Percentiles rank a stretch among this genome's conserved stretches.
Conservation (phyloP, 2,329 filamentous ascomycete genomes). For the Tympanopsis confertula region DNA sequence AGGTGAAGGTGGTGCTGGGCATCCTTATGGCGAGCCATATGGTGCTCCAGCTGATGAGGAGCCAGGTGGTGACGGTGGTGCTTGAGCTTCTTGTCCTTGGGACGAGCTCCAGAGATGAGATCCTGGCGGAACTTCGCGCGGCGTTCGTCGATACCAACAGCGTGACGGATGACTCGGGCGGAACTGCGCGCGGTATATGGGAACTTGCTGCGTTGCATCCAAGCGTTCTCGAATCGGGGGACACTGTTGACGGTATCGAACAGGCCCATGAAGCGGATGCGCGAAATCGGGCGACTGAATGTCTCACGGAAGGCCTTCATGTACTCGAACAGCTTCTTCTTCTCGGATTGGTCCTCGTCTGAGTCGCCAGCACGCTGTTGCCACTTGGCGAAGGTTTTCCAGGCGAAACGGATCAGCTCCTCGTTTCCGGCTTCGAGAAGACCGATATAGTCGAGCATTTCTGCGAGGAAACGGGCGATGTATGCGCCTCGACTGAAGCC, state of each 20-base stretch:
- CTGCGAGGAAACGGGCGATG: constrained; percentile 37
- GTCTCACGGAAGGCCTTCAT: constrained; percentile 32
- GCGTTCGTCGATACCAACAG: constrained; percentile 38
- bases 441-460: constrained; percentile 36
- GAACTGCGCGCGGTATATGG: constrained; percentile 24
- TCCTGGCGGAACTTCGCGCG: constrained; percentile 53
- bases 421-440: constrained; percentile 38
- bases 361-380: constrained; percentile 10
- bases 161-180: constrained; percentile 34
- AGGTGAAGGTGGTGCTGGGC: not conserved
- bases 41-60: too few species aligned
- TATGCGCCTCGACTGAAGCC: constrained; percentile 40
- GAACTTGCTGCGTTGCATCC: constrained; percentile 25
- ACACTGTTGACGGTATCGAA: constrained; percentile 43
- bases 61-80: not conserved
- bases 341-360: constrained; percentile 10
- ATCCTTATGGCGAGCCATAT: too few species aligned
- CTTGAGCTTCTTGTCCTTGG: not conserved
- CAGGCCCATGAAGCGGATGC: constrained; percentile 40
- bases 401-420: constrained; percentile 39
- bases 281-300: constrained; percentile 32
- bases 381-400: constrained; percentile 17
- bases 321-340: constrained; percentile 7
- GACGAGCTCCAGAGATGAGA: constrained; percentile 41
- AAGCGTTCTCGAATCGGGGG: constrained; percentile 15